Evolutionary conservation across 345 rosid genomes (phyloP).

Genomic region (Rhodamnia rubescens): DNA sequence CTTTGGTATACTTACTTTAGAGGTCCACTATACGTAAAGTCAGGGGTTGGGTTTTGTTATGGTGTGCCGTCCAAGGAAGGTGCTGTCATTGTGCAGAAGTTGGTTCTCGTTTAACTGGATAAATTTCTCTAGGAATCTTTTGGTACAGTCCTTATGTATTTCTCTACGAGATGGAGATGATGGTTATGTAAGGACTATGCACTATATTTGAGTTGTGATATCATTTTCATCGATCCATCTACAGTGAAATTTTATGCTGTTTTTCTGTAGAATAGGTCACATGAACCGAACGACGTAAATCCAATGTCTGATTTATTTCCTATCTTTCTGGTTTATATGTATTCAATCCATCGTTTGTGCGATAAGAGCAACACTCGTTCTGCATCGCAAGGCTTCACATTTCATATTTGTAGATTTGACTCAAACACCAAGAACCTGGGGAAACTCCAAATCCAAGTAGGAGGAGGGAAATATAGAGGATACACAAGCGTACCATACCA

Average conservation of each 20-base stretch:
- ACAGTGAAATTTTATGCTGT: background rate
- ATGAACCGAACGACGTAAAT: rapidly evolving
- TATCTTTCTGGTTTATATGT: background rate
- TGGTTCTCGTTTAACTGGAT: no score
- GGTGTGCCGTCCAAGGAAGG: no score
- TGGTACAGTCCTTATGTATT: background rate
- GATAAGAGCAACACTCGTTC: background rate
- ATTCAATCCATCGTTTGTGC: background rate
- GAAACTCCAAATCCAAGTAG: background rate
- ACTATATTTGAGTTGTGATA: rapidly evolving
- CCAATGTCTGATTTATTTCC: rapidly evolving
- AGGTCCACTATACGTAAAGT: no score
- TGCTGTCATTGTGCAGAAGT: no score
- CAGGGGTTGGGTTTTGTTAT: no score
- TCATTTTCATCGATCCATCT: background rate
- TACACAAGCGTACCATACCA: background rate
- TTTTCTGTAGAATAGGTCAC: background rate
- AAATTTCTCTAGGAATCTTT: background rate
- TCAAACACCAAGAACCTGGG: background rate
- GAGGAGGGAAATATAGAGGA: background rate
- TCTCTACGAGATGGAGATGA: background rate
- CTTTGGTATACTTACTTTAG: no score
- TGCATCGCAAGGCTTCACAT: background rate
- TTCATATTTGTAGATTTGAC: background rate
- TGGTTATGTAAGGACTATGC: background rate